These are phyloP conservation scores for Pleurotus cornucopiae DNA, from an alignment of 768 basidiomycete species.

Conservation along the genomic window DNA sequence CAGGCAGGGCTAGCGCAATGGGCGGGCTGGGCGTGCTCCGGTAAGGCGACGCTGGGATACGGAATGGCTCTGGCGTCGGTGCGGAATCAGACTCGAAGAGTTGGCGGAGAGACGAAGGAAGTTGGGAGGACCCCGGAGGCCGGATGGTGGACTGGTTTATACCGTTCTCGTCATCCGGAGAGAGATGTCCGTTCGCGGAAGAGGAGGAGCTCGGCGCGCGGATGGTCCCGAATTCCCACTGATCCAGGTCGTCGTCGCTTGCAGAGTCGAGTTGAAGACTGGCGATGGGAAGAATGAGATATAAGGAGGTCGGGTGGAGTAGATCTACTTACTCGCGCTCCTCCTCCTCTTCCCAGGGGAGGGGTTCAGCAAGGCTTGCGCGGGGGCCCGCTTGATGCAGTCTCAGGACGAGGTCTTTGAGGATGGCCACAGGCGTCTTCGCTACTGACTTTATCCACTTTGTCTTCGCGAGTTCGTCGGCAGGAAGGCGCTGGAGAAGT, in stretches of 20 bases:
- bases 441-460: constrained; percentile 85
- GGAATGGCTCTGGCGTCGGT: constrained; percentile 34
- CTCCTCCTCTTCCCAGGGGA: constrained; percentile 71
- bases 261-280: constrained; percentile 17
- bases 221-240: constrained; percentile 79
- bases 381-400: constrained; percentile 72
- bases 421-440: constrained; percentile 59
- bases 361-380: constrained; percentile 69
- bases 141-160: constrained; percentile 43
- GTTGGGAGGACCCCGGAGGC: constrained; percentile 38
- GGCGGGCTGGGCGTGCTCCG: constrained; percentile 21
- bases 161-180: constrained; percentile 21
- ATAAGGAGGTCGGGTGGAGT: neutral
- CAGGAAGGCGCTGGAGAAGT: constrained; percentile 64
- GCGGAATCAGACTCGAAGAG: constrained; percentile 65
- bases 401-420: constrained; percentile 79
- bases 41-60: constrained; percentile 25
- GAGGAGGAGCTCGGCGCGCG: constrained; percentile 30
- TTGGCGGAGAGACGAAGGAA: constrained; percentile 75
- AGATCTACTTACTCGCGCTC: constrained; percentile 41
- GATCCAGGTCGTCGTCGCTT: constrained; percentile 29
- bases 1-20: constrained; percentile 11
- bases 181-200: constrained; percentile 14
- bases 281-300: neutral
- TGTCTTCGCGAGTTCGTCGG: constrained; percentile 82